phyloP scores from a whole-genome alignment of 179 eudicot genomes.

The Spergularia azorica region DNA sequence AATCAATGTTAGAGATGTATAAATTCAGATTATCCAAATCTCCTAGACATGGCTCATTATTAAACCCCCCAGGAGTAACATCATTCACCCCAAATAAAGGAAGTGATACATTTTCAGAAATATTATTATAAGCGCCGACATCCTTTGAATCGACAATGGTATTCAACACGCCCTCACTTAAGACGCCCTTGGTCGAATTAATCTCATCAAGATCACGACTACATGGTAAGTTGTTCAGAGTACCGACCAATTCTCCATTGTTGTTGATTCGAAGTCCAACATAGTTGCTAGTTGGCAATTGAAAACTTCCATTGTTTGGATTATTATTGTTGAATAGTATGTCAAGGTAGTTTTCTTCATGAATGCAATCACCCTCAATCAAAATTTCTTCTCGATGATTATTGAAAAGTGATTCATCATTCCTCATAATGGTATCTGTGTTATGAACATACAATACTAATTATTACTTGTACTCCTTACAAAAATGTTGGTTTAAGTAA shows the following conservation, averaged over 20 bases:
- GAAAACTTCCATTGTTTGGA: not conserved
- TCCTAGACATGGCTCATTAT: not conserved
- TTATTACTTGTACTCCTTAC: too few species aligned
- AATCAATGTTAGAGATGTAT: not conserved
- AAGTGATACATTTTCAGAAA: not conserved
- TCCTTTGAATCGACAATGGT: too few species aligned
- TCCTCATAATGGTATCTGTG: not conserved
- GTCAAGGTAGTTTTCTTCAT: not conserved
- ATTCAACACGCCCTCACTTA: not conserved
- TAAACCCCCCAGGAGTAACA: not conserved
- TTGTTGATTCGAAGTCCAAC: conserved; percentile 28
- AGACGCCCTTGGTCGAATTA: not conserved
- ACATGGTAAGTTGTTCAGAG: not conserved
- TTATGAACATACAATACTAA: too few species aligned
- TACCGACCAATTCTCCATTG: conserved; percentile 28
- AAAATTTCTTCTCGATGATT: not conserved
- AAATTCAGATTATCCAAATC: not conserved
- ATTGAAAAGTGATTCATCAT: not conserved
- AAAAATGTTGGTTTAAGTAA: not conserved
- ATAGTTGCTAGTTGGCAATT: conserved; percentile 10
- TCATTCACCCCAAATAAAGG: conserved; percentile 3
- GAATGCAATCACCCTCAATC: not conserved
- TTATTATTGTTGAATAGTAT: too few species aligned
- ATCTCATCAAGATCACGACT: not conserved
- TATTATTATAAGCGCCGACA: not conserved